phyloP scores from a whole-genome alignment of 2,329 filamentous ascomycete genomes.

The Metarhizium humberi region DNA sequence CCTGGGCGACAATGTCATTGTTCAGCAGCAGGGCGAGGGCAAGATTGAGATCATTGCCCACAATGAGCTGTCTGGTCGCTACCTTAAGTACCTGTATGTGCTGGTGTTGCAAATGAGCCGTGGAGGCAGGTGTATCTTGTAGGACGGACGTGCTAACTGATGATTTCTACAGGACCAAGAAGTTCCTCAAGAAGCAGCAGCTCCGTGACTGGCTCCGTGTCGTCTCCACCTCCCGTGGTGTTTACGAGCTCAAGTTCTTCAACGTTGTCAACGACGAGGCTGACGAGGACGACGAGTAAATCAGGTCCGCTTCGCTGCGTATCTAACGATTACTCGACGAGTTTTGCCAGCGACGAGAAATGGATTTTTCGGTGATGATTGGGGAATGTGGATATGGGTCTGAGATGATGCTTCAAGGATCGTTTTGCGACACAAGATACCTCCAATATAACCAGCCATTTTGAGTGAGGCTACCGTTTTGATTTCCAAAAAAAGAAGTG shows the following conservation, averaged over 20 bases:
- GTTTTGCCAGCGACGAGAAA: background rate
- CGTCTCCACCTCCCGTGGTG: slow-evolving; percentile 93
- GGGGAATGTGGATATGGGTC: background rate
- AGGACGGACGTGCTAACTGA: background rate
- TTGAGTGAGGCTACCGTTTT: slow-evolving; percentile 6
- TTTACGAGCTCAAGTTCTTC: slow-evolving; percentile 99
- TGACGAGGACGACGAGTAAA: slow-evolving; percentile 98
- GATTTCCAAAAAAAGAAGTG: background rate
- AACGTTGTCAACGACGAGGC: slow-evolving; percentile 98
- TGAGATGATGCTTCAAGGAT: background rate
- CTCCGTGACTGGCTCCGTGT: slow-evolving; percentile 99
- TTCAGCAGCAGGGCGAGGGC: slow-evolving; percentile 86
- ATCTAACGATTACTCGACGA: slow-evolving; percentile 3
- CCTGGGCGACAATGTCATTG: slow-evolving; percentile 86
- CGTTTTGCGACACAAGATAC: background rate
- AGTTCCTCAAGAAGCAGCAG: slow-evolving; percentile 99
- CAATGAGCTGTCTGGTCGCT: slow-evolving; percentile 96
- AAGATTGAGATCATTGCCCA: slow-evolving; percentile 97
- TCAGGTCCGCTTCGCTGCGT: slow-evolving; percentile 12
- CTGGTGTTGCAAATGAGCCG: no score
- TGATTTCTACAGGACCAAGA: slow-evolving; percentile 72
- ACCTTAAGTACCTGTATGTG: slow-evolving; percentile 98
- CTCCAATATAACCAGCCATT: slow-evolving; percentile 17
- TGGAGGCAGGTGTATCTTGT: no score
- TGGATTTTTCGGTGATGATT: background rate